Base-by-base conservation (phyloP, 768 basidiomycete genomes). In the Podaxis mareebaensis region DNA sequence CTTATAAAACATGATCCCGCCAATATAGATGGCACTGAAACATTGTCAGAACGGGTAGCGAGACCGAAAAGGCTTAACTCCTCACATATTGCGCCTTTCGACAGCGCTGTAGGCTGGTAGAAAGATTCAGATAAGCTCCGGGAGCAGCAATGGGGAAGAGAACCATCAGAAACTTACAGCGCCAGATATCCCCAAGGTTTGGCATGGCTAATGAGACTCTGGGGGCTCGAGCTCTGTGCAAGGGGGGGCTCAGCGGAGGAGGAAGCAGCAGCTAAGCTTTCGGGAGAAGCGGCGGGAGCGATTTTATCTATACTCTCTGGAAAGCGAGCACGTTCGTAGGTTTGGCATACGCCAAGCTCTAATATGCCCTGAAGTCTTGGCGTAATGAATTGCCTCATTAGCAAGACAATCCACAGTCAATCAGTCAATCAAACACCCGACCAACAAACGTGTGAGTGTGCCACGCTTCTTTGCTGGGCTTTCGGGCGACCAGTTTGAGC, bases 1-100 rank as follows among this genome's bases (percentile, higher is more conserved):
- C 59, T 75, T 76, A 63, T 75, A 74, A 63, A 68, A 67, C 72
- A 74, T 75, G 44, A 74, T 74, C 8, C 75, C 75, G 7, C 49
- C 69, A 59, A 75, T 70, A 57, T 75, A 75, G 53, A 75, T 65
- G 40, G 40, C 62, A 17, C 72, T 71, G 61, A 42, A 44, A 36
- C 28, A 49, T 13, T 8, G 20, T 4, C 20, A 20, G n/a, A 6
- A 20, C 15, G 39, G 30, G 40, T 10, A 17, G 3, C 22, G 12
- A 22, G 22, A 15, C 3, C 12, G 11, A n/a, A 12, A 24, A 39
- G 20, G 5, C 10, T 42, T 24, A 10, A 17, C 11, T 4, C 38
- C 68, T 17, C 46, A 75, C 74, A 75, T 75, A 53, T 74, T 74
- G 20, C 74, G 70, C 67, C 68, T 75, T 68, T 75, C 72, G 0